Evolutionary conservation across 140 eudicot genomes (phyloP).

Genomic region (Senecio squalidus): DNA sequence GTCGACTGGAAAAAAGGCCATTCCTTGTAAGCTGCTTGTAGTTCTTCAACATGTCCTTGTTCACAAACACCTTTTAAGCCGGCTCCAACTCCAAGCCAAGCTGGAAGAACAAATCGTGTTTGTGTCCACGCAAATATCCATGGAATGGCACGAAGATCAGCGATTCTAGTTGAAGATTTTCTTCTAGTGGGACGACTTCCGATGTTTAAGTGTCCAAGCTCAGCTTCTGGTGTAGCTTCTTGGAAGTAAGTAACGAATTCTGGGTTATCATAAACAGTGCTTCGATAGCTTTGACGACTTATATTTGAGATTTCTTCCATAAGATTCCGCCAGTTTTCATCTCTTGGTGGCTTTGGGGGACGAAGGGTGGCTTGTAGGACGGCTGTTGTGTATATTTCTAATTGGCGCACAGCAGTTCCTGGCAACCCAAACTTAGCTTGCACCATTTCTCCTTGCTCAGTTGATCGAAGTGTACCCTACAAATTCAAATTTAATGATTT

Average conservation of each 20-base stretch:
- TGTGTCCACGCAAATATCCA: conserved; percentile 99
- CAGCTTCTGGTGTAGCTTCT: conserved; percentile 96
- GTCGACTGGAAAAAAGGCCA: conserved; percentile 96
- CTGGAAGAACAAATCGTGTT: conserved; percentile 82
- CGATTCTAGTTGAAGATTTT: conserved; percentile 61
- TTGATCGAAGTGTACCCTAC: conserved; percentile 86
- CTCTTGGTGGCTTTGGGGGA: conserved; percentile 90
- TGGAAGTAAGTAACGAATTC: conserved; percentile 79
- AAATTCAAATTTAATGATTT: conserved; percentile 7
- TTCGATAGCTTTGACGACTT: conserved; percentile 62
- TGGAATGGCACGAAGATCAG: conserved; percentile 88
- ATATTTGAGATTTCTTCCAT: conserved; percentile 77
- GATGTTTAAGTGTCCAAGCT: conserved; percentile 80
- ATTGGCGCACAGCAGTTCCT: conserved; percentile 74
- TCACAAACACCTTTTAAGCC: conserved; percentile 78
- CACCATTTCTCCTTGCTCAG: conserved; percentile 99
- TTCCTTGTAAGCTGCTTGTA: conserved; percentile 72
- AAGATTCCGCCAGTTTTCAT: conserved; percentile 83
- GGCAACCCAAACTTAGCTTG: conserved; percentile 93
- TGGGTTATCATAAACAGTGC: conserved; percentile 83
- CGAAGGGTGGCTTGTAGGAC: conserved; percentile 86
- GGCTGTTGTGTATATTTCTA: conserved; percentile 91
- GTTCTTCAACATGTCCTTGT: conserved; percentile 59
- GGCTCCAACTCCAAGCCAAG: conserved; percentile 95
- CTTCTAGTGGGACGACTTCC: conserved; percentile 89